Evolutionary conservation across 768 basidiomycete species (phyloP).

Genomic region (Omphalotus guepiniiformis): DNA sequence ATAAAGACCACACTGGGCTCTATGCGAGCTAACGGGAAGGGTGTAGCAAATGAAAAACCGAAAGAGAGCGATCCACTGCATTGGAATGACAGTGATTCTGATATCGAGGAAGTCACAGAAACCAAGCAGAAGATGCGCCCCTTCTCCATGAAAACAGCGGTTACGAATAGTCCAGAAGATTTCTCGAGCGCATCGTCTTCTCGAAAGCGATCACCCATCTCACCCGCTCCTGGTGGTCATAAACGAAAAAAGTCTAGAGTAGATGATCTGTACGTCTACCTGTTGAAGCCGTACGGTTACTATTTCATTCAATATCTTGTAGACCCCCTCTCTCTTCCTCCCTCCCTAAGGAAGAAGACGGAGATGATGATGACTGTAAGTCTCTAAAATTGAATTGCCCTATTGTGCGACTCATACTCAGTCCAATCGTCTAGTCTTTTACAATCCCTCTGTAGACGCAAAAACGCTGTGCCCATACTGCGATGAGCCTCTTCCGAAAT

Average conservation of each 20-base stretch:
- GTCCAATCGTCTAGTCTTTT: conserved; percentile 36
- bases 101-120: too few relatives aligned
- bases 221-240: too few relatives aligned
- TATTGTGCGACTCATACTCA: background rate
- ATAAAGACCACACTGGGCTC: too few relatives aligned
- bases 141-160: too few relatives aligned
- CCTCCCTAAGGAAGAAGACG: conserved; percentile 10
- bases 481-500: conserved; percentile 60
- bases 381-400: background rate
- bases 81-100: too few relatives aligned
- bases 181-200: too few relatives aligned
- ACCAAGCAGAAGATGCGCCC: too few relatives aligned
- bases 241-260: conserved; percentile 4
- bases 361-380: conserved; percentile 42
- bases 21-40: too few relatives aligned
- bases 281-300: conserved; percentile 5
- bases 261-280: conserved; percentile 12
- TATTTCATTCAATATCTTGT: background rate
- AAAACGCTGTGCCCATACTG: conserved; percentile 77
- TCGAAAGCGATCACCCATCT: too few relatives aligned
- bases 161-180: too few relatives aligned
- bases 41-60: too few relatives aligned
- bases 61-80: too few relatives aligned
- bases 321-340: background rate
- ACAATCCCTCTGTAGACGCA: conserved; percentile 54